Percentiles rank a stretch among this genome's conserved stretches.
These are phyloP conservation scores for Aquilaria malaccensis DNA, from an alignment of 345 rosid species.

Conservation along the genomic window DNA sequence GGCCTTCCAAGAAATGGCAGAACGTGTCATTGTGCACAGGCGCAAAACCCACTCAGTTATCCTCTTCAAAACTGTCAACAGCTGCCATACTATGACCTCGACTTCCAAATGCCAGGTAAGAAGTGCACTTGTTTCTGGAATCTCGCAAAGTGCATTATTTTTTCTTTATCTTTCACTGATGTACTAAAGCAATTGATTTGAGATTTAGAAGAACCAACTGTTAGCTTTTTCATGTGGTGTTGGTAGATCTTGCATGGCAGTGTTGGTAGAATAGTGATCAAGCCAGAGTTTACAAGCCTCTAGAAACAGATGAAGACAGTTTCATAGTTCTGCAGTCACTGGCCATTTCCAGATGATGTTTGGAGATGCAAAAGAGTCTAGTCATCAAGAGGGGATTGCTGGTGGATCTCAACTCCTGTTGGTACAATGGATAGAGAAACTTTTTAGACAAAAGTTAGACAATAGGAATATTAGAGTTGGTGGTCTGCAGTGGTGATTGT, in stretches of 20 bases:
- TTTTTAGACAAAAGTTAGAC: too few species aligned
- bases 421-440: too few species aligned
- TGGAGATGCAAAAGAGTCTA: not conserved
- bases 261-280: constrained; percentile 5
- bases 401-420: not conserved
- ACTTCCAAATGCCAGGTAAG: constrained; percentile 15
- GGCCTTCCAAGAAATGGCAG: constrained; percentile 6
- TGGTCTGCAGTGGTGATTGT: too few species aligned
- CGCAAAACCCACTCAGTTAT: constrained; percentile 3
- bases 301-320: constrained; percentile 1
- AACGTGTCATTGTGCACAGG: constrained; percentile 1
- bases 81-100: not conserved
- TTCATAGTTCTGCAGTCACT: constrained; percentile 4
- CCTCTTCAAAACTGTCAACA: constrained; percentile 5
- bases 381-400: too few species aligned
- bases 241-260: not conserved
- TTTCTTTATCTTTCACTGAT: not conserved
- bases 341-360: constrained; percentile 6
- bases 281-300: not conserved
- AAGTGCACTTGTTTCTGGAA: not conserved
- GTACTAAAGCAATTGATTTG: not conserved
- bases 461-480: too few species aligned
- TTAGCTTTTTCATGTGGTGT: not conserved
- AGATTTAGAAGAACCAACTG: not conserved
- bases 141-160: not conserved